Conservation (phyloP, 2,329 filamentous ascomycete species). For the Orbilia brochopaga region DNA sequence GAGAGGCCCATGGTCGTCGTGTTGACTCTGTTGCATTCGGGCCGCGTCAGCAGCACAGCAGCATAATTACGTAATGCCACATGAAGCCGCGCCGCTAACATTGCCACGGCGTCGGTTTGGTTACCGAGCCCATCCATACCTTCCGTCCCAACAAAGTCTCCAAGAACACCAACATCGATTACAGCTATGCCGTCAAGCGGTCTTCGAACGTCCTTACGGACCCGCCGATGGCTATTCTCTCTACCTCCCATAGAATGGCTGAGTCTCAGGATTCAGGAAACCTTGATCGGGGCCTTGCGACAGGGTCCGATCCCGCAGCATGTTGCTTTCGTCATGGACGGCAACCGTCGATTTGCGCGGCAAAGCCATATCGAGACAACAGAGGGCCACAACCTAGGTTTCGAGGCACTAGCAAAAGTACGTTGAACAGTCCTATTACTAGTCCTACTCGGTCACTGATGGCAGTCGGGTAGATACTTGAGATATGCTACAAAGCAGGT, state of each 20-base stretch:
- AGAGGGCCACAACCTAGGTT: constrained; percentile 93
- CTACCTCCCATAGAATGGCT: constrained; percentile 92
- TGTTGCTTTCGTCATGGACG: constrained; percentile 99
- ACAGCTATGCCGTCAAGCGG: constrained; percentile 40
- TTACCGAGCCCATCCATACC: neutral
- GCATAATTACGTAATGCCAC: neutral
- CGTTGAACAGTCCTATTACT: constrained; percentile 55
- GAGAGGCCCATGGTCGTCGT: too few species aligned
- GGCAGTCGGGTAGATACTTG: constrained; percentile 68
- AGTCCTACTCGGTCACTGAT: neutral
- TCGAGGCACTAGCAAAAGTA: constrained; percentile 89
- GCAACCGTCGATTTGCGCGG: constrained; percentile 89
- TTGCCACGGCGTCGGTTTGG: neutral
- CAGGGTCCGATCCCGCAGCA: constrained; percentile 93
- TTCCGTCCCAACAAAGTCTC: neutral
- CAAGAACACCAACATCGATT: neutral
- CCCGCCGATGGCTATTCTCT: constrained; percentile 73
- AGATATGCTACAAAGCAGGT: constrained; percentile 97
- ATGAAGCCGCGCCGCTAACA: neutral
- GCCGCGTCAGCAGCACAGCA: neutral
- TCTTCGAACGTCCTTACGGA: constrained; percentile 51
- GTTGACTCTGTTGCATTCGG: neutral
- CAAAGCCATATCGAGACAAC: constrained; percentile 93
- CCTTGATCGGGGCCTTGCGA: constrained; percentile 84
- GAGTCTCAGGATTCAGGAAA: constrained; percentile 76